These are phyloP conservation scores for Schwanniomyces occidentalis DNA, from an alignment of 805 yeast genomes.

Conservation along the genomic window DNA sequence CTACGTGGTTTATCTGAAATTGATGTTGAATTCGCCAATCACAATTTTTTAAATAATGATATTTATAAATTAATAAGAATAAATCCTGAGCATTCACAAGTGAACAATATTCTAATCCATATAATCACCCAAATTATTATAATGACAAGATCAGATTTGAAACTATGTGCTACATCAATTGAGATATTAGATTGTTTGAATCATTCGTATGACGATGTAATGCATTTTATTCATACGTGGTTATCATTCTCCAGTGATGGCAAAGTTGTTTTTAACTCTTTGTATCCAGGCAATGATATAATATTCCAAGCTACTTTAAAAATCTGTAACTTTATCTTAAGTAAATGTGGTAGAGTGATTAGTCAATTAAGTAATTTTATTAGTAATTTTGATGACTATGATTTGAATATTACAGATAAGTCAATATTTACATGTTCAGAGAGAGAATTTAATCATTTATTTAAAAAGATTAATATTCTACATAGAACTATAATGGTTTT, in stretches of 20 bases:
- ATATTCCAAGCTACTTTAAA: conserved; percentile 23
- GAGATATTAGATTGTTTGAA: conserved; percentile 3
- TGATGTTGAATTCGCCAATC: neutral
- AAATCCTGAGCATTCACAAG: conserved; percentile 18
- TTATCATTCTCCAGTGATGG: conserved; percentile 4
- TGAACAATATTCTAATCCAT: conserved; percentile 20
- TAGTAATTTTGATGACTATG: neutral
- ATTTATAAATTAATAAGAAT: conserved; percentile 10
- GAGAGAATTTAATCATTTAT: neutral
- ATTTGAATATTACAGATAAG: neutral
- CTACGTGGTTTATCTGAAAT: conserved; percentile 1
- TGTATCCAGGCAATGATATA: conserved; percentile 25
- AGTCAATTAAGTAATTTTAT: conserved; percentile 1
- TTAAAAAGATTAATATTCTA: neutral
- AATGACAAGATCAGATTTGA: conserved; percentile 4
- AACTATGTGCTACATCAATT: neutral
- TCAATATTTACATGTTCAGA: neutral
- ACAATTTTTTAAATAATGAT: conserved; percentile 2
- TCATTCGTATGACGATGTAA: conserved; percentile 2
- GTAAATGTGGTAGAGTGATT: conserved; percentile 1
- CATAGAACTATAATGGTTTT: conserved; percentile 7
- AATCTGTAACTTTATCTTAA: conserved; percentile 7
- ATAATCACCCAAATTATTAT: conserved; percentile 16
- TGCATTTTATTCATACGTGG: conserved; percentile 5
- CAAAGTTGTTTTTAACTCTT: conserved; percentile 22